Conservation (phyloP, 768 basidiomycete species). For the Trametes maxima region DNA sequence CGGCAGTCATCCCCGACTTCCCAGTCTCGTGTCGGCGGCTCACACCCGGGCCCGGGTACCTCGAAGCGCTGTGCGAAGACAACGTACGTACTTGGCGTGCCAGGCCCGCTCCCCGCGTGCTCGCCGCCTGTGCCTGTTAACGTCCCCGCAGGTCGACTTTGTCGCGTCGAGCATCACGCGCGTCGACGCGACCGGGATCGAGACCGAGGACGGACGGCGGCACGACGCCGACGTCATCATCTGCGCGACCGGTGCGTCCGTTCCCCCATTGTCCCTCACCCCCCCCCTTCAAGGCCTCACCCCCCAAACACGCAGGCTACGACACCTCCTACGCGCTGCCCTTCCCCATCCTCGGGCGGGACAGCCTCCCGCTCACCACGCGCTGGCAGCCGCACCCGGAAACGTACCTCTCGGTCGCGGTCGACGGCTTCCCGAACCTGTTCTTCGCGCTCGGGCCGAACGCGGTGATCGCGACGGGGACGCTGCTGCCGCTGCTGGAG, state of each 20-base stretch:
- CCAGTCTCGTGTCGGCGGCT: constrained; percentile 61
- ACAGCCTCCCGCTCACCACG: constrained; percentile 52
- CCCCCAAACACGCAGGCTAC: constrained; percentile 46
- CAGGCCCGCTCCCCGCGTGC: too few species aligned
- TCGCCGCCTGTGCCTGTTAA: too few species aligned
- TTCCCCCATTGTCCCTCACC: too few species aligned
- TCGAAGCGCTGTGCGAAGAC: constrained; percentile 63
- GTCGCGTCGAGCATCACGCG: constrained; percentile 51
- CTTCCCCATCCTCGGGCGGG: constrained; percentile 56
- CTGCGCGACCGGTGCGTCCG: constrained; percentile 56
- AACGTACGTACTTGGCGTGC: constrained; percentile 44
- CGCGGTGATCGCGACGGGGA: constrained; percentile 54
- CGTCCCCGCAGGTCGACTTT: constrained; percentile 49
- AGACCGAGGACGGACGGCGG: constrained; percentile 54
- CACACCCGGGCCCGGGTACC: constrained; percentile 69
- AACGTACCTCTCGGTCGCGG: constrained; percentile 59
- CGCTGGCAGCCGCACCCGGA: constrained; percentile 56
- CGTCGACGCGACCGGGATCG: constrained; percentile 56
- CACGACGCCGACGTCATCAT: constrained; percentile 61
- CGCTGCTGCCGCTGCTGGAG: constrained; percentile 57
- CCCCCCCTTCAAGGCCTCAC: too few species aligned
- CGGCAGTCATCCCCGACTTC: constrained; percentile 59
- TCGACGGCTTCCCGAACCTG: constrained; percentile 72
- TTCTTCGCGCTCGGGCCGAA: constrained; percentile 62
- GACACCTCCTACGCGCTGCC: constrained; percentile 51